Conservation (phyloP, 805 yeast genomes). For the Crinitomyces ghanaensis region DNA sequence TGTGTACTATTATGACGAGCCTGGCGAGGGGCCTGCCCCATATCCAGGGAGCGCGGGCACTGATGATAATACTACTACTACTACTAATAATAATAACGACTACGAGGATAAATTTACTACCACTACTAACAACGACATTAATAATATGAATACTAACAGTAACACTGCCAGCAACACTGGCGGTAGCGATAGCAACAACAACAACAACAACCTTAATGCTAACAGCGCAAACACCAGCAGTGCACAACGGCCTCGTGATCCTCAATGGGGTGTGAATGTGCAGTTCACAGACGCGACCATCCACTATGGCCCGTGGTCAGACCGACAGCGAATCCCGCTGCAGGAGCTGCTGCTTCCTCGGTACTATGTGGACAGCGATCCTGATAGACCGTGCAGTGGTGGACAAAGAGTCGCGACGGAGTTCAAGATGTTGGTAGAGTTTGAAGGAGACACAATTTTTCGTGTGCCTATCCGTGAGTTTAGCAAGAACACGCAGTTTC, state of each 20-base stretch:
- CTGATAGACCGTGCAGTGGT: conserved; percentile 31
- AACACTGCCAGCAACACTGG: too few relatives aligned
- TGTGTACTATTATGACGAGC: conserved; percentile 56
- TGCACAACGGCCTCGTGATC: too few relatives aligned
- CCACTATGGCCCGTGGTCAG: conserved; percentile 94
- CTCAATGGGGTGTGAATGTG: conserved; percentile 51
- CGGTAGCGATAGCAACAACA: too few relatives aligned
- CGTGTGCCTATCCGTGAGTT: conserved; percentile 77
- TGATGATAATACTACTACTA: conserved; percentile 36
- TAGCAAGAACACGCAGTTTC: conserved; percentile 54
- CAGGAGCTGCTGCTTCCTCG: conserved; percentile 61
- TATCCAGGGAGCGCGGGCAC: conserved; percentile 22
- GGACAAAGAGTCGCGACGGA: conserved; percentile 52
- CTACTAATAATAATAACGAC: too few relatives aligned
- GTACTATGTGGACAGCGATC: conserved; percentile 43
- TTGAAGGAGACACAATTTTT: conserved; percentile 54
- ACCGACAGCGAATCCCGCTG: conserved; percentile 61
- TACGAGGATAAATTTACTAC: neutral
- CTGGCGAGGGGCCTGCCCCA: conserved; percentile 47
- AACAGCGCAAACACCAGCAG: too few relatives aligned
- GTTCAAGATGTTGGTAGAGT: conserved; percentile 42
- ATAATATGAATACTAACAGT: conserved; percentile 29
- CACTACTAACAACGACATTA: too few relatives aligned
- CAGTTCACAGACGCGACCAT: conserved; percentile 49
- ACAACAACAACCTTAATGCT: too few relatives aligned